phyloP scores from a whole-genome alignment of 768 basidiomycete species.

The Tephrocybe sp. region DNA sequence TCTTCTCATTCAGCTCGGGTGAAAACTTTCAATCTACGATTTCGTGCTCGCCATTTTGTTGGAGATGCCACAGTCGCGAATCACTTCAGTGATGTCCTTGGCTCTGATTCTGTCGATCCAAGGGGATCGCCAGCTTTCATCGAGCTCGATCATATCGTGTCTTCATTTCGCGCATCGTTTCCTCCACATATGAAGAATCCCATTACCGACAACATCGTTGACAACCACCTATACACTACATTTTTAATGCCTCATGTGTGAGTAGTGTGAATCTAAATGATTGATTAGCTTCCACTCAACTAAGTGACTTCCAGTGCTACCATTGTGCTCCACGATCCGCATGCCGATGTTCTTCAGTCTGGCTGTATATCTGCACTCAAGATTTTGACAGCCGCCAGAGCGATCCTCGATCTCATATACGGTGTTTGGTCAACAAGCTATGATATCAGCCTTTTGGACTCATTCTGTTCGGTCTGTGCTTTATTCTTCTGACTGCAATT shows the following conservation, averaged over 20 bases:
- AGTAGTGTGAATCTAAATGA: slow-evolving; percentile 6
- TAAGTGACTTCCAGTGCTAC: slow-evolving; percentile 54
- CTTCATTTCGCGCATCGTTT: slow-evolving; percentile 57
- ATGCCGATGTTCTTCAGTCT: slow-evolving; percentile 55
- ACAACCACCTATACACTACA: slow-evolving; percentile 54
- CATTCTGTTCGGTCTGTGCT: slow-evolving; percentile 57
- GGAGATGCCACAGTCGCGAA: slow-evolving; percentile 52
- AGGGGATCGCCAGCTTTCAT: slow-evolving; percentile 61
- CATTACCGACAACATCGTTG: slow-evolving; percentile 52
- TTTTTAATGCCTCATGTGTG: slow-evolving; percentile 44
- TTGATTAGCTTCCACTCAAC: slow-evolving; percentile 7
- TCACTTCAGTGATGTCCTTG: slow-evolving; percentile 33
- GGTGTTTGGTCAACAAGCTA: slow-evolving; percentile 67
- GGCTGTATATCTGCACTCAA: slow-evolving; percentile 69
- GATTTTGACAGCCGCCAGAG: slow-evolving; percentile 63
- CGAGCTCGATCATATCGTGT: slow-evolving; percentile 57
- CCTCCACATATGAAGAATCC: slow-evolving; percentile 56
- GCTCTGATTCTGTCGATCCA: slow-evolving; percentile 52
- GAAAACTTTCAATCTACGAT: slow-evolving; percentile 68
- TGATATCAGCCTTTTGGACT: slow-evolving; percentile 66
- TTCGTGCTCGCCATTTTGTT: slow-evolving; percentile 54
- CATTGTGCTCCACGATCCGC: slow-evolving; percentile 75
- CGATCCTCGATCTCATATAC: slow-evolving; percentile 66
- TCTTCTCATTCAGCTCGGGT: slow-evolving; percentile 33
- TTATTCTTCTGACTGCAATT: not conserved